Evolutionary conservation across 305 asterid genomes (phyloP).

Genomic region (Solanum aculeatissimum): DNA sequence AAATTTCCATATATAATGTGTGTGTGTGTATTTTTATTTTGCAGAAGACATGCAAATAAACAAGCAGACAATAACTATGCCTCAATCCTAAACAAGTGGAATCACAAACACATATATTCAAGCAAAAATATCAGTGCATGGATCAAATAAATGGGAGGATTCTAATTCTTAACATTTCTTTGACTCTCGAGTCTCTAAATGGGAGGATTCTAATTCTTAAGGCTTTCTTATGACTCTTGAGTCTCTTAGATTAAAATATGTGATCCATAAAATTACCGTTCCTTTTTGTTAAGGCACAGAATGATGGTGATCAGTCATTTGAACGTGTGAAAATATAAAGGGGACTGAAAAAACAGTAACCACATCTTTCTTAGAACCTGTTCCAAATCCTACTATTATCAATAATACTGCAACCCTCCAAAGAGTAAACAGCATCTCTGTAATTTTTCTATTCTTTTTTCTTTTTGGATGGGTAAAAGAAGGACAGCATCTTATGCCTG

Average conservation of each 20-base stretch:
- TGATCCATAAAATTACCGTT: not conserved
- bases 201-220: not conserved
- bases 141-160: not conserved
- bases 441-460: no score
- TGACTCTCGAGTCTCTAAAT: not conserved
- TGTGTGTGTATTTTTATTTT: not conserved
- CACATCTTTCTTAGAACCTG: not conserved
- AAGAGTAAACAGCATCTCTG: not conserved
- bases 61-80: no score
- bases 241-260: not conserved
- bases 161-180: not conserved
- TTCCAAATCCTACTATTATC: not conserved
- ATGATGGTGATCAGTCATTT: not conserved
- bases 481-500: not conserved
- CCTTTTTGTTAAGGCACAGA: not conserved
- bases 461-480: not conserved
- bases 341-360: not conserved
- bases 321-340: not conserved
- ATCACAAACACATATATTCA: not conserved
- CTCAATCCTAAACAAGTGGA: not conserved
- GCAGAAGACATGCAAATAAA: not conserved
- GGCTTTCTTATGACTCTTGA: not conserved
- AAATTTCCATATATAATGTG: not conserved
- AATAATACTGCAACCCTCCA: not conserved
- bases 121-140: not conserved